These are phyloP conservation scores for Aurantiochytrium sp. DNA, from an alignment of 108 stramenopile species.

Conservation along the genomic window DNA sequence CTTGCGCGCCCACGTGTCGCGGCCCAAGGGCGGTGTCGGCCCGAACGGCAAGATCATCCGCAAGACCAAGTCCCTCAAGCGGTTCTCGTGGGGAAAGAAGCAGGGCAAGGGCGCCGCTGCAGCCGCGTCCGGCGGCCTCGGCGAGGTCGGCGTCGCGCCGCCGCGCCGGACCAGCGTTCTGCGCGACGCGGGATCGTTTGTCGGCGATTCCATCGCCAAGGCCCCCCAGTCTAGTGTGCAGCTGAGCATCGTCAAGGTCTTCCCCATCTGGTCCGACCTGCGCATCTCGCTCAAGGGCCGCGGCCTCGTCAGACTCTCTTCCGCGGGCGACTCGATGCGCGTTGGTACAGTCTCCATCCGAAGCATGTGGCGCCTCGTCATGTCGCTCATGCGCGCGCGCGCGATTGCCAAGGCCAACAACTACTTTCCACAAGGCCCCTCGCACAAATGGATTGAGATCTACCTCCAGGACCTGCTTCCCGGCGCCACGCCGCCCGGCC, in stretches of 20 bases:
- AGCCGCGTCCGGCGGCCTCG: no score
- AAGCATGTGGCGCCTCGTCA: constrained; percentile 3
- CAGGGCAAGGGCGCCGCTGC: no score
- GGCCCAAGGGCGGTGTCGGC: neutral
- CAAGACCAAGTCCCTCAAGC: neutral
- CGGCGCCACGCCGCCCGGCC: neutral
- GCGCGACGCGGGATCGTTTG: neutral
- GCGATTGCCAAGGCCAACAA: constrained; percentile 3
- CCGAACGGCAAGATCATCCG: neutral
- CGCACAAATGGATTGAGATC: constrained; percentile 1
- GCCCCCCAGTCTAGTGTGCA: neutral
- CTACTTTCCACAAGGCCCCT: neutral
- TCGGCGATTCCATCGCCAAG: neutral
- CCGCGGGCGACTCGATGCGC: neutral
- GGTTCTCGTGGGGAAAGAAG: neutral
- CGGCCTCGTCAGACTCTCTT: neutral
- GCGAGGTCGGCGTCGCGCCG: neutral
- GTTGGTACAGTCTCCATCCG: neutral
- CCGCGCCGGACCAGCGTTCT: neutral
- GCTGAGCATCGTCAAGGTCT: neutral
- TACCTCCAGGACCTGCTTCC: neutral
- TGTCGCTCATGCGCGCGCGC: neutral
- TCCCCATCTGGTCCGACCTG: constrained; percentile 10
- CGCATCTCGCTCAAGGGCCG: constrained; percentile 30
- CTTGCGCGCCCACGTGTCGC: neutral